phyloP scores from a whole-genome alignment of 1,284 basidiomycete species.

The Trametes versicolor region DNA sequence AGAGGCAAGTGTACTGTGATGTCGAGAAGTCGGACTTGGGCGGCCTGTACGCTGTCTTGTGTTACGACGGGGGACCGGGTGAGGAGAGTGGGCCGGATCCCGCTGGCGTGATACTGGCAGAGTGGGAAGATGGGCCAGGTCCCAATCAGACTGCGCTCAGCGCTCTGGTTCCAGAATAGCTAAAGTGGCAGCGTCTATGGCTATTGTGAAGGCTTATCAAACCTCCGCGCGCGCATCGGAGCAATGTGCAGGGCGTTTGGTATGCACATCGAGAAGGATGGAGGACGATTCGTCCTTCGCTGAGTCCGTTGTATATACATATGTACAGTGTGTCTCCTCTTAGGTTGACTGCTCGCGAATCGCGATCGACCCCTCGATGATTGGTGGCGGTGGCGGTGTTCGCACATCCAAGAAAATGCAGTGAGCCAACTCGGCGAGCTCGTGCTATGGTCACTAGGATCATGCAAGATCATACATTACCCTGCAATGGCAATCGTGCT shows the following conservation, averaged over 20 bases:
- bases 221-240: constrained; percentile 2
- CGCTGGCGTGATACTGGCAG: constrained; percentile 10
- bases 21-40: neutral
- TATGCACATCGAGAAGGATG: neutral
- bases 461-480: too few species aligned
- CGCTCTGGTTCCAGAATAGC: constrained; percentile 6
- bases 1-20: neutral
- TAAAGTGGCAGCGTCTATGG: constrained; percentile 1
- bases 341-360: neutral
- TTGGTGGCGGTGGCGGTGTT: constrained; percentile 11
- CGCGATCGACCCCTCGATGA: neutral
- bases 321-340: neutral
- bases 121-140: constrained; percentile 3
- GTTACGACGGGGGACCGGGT: constrained; percentile 7
- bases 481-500: too few species aligned
- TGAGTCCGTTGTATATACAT: neutral
- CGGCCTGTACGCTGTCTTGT: neutral
- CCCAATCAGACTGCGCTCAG: constrained; percentile 1
- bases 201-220: neutral
- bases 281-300: neutral
- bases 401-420: neutral
- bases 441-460: too few species aligned
- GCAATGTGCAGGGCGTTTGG: neutral
- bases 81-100: neutral
- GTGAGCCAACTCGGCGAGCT: too few species aligned